Percentiles rank a stretch among this genome's conserved stretches.
These are phyloP conservation scores for Lippia alba DNA, from an alignment of 305 asterid genomes.

Conservation along the genomic window DNA sequence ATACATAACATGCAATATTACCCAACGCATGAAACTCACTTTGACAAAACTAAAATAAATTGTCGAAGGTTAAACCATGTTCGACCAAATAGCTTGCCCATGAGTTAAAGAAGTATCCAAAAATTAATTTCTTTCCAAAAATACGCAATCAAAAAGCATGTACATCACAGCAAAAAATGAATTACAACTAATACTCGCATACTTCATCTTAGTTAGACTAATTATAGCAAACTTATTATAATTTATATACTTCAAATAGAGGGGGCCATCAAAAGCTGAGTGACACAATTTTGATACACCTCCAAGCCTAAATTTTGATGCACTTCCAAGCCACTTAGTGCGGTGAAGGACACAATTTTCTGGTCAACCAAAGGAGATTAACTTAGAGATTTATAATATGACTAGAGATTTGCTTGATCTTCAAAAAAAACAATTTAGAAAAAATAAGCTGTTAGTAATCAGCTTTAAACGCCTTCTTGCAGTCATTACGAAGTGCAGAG, in stretches of 20 bases:
- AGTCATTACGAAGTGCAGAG: too few relatives aligned
- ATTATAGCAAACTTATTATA: background rate
- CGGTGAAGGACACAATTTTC: too few relatives aligned
- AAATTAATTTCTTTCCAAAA: slow-evolving; percentile 15
- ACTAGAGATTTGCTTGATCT: too few relatives aligned
- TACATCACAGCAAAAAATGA: slow-evolving; percentile 11
- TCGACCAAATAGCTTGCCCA: slow-evolving; percentile 5
- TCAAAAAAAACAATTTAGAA: too few relatives aligned
- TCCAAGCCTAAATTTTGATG: too few relatives aligned
- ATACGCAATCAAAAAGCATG: slow-evolving; percentile 19
- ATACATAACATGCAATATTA: slow-evolving; percentile 14
- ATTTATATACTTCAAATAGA: background rate
- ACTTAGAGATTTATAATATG: too few relatives aligned
- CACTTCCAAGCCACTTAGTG: too few relatives aligned
- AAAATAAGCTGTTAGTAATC: too few relatives aligned
- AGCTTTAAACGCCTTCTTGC: too few relatives aligned
- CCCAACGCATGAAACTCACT: slow-evolving; percentile 22
- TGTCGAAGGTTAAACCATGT: background rate
- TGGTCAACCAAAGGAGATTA: too few relatives aligned
- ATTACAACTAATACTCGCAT: slow-evolving; percentile 18
- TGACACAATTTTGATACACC: too few relatives aligned
- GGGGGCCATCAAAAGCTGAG: background rate
- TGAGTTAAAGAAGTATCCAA: slow-evolving; percentile 9
- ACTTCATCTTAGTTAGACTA: background rate
- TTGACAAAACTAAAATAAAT: slow-evolving; percentile 5